phyloP scores from a whole-genome alignment of 768 basidiomycete genomes.

The Lenzites betulinus region DNA sequence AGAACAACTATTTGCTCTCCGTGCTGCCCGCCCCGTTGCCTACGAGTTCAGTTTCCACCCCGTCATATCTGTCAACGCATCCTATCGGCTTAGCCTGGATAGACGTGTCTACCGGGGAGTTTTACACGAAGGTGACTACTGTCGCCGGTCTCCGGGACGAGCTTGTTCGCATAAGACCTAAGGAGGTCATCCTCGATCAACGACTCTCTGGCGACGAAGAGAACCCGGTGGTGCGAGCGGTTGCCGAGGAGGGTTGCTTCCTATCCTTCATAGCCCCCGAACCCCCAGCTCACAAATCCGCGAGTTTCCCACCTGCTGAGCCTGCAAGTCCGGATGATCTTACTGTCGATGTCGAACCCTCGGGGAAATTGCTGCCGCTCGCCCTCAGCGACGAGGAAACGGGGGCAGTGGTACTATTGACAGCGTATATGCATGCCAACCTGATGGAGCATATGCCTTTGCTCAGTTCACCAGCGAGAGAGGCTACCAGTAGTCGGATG shows the following conservation, averaged over 20 bases:
- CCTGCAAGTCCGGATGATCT: conserved; percentile 27
- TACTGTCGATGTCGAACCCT: conserved; percentile 12
- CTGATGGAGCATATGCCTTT: conserved; percentile 79
- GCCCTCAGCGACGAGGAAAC: conserved; percentile 45
- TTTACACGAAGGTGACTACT: conserved; percentile 70
- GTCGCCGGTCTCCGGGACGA: conserved; percentile 71
- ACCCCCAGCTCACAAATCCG: background rate
- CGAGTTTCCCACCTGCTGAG: background rate
- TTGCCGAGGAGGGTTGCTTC: conserved; percentile 57
- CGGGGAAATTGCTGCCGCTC: background rate
- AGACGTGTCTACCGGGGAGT: conserved; percentile 93
- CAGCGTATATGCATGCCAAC: conserved; percentile 62
- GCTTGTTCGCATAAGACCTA: conserved; percentile 76
- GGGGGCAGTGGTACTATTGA: conserved; percentile 61
- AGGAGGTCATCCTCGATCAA: conserved; percentile 74
- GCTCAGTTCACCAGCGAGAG: conserved; percentile 57
- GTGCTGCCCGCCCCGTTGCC: conserved; percentile 37
- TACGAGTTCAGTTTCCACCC: background rate
- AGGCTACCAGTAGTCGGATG: conserved; percentile 63
- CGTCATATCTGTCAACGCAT: background rate
- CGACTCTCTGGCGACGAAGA: conserved; percentile 37
- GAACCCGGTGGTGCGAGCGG: conserved; percentile 49
- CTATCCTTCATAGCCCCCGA: conserved; percentile 46
- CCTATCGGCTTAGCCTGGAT: conserved; percentile 85
- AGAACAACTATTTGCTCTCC: conserved; percentile 89